A percentile compares a stretch with the other conserved stretches of the same genome.
These are phyloP conservation scores for Cyclanthera cordifolia DNA, from an alignment of 306 rosid genomes.

Conservation along the genomic window DNA sequence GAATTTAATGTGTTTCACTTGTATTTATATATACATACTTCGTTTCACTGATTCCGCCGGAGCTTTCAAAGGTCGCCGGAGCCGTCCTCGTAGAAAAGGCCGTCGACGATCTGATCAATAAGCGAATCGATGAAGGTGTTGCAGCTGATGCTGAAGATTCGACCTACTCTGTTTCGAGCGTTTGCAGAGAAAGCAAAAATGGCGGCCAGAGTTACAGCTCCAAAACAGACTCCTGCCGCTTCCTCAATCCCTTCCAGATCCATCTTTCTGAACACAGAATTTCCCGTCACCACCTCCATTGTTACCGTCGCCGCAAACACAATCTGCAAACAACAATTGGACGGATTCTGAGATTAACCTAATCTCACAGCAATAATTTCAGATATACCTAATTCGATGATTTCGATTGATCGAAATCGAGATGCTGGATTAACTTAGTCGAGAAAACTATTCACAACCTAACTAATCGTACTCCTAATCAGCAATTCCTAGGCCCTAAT, in stretches of 20 bases:
- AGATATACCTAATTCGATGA: neutral
- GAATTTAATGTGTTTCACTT: neutral
- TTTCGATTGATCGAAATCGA: neutral
- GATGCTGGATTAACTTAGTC: neutral
- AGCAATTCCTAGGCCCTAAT: neutral
- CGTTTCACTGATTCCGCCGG: neutral
- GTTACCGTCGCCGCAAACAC: conserved; percentile 72
- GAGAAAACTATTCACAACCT: neutral
- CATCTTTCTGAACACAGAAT: conserved; percentile 67
- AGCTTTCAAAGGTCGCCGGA: conserved; percentile 26
- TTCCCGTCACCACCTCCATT: conserved; percentile 59
- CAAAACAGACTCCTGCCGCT: conserved; percentile 71
- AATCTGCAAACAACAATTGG: conserved; percentile 31
- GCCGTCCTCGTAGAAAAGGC: conserved; percentile 59
- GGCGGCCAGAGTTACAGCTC: conserved; percentile 56
- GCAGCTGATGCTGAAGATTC: conserved; percentile 50
- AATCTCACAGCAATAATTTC: neutral
- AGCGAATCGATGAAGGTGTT: conserved; percentile 60
- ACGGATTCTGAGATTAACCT: neutral
- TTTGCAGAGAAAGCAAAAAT: conserved; percentile 66
- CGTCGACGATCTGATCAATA: conserved; percentile 76
- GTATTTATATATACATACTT: neutral
- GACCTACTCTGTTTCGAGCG: conserved; percentile 56
- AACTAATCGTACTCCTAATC: neutral
- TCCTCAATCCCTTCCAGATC: conserved; percentile 56